Conservation (phyloP, 139 green algal genomes). For the Chlamydomonas asymmetrica region DNA sequence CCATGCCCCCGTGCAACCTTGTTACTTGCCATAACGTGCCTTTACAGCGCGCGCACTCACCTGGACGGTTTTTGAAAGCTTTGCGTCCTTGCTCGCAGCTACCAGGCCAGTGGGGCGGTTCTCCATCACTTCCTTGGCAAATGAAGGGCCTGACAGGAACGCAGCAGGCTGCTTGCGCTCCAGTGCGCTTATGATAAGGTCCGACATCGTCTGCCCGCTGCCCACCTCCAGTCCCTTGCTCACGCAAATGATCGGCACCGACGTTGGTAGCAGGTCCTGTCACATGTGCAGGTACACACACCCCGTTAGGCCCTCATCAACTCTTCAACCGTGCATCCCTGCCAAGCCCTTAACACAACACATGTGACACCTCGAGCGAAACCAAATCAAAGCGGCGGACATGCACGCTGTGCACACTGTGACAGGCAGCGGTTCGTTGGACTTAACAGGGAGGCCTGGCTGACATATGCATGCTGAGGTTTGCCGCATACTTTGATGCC, state of each 20-base stretch:
- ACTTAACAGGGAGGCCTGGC: too few species aligned
- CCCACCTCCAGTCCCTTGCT: constrained; percentile 83
- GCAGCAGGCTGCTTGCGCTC: constrained; percentile 81
- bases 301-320: too few species aligned
- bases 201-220: constrained; percentile 87
- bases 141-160: constrained; percentile 93
- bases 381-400: too few species aligned
- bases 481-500: constrained; percentile 61
- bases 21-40: too few species aligned
- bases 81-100: constrained; percentile 72
- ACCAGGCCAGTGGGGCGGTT: constrained; percentile 82
- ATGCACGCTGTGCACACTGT: too few species aligned
- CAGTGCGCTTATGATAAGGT: constrained; percentile 89
- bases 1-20: too few species aligned
- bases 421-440: too few species aligned
- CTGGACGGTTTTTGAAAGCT: constrained; percentile 50
- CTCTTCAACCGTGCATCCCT: too few species aligned
- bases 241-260: constrained; percentile 91
- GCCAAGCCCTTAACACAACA: too few species aligned
- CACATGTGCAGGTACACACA: too few species aligned
- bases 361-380: too few species aligned
- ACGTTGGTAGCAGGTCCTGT: constrained; percentile 73
- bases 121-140: constrained; percentile 91
- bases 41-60: background rate
- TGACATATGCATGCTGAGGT: too few species aligned